These are phyloP conservation scores for Puccinellia tenuiflora DNA, from an alignment of 176 grass and related monocot species.

Conservation along the genomic window DNA sequence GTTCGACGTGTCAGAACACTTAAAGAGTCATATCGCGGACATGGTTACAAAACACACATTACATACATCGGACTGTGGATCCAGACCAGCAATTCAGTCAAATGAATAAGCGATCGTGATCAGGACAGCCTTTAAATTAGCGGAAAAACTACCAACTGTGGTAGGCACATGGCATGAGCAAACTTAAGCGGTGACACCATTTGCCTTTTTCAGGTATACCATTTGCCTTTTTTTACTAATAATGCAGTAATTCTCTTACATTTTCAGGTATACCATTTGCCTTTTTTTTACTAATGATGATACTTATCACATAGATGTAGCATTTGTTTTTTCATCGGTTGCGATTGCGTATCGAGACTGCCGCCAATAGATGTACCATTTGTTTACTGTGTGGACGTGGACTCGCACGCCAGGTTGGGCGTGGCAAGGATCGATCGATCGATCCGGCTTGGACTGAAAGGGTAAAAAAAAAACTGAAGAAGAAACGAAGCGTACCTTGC, in stretches of 20 bases:
- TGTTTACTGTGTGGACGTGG: too few relatives aligned
- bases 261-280: background rate
- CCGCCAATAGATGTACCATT: too few relatives aligned
- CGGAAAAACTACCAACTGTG: background rate
- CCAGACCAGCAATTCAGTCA: background rate
- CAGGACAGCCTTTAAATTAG: background rate
- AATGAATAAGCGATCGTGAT: background rate
- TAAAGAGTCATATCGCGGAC: background rate
- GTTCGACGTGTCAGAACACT: background rate
- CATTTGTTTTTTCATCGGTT: too few relatives aligned
- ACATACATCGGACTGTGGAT: background rate
- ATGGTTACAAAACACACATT: background rate
- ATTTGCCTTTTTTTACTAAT: too few relatives aligned
- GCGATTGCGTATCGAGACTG: too few relatives aligned
- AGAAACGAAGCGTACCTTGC: conserved; percentile 31
- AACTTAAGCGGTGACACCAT: too few relatives aligned
- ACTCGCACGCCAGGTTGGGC: too few relatives aligned
- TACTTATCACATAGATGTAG: too few relatives aligned
- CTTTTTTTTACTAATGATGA: background rate
- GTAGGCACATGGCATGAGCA: background rate
- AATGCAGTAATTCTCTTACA: too few relatives aligned
- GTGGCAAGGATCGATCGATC: too few relatives aligned
- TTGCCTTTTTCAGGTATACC: too few relatives aligned
- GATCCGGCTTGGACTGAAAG: background rate
- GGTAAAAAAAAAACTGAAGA: background rate